Conservation (phyloP, 129 eudicot species). For the Gnaphalium uliginosum region DNA sequence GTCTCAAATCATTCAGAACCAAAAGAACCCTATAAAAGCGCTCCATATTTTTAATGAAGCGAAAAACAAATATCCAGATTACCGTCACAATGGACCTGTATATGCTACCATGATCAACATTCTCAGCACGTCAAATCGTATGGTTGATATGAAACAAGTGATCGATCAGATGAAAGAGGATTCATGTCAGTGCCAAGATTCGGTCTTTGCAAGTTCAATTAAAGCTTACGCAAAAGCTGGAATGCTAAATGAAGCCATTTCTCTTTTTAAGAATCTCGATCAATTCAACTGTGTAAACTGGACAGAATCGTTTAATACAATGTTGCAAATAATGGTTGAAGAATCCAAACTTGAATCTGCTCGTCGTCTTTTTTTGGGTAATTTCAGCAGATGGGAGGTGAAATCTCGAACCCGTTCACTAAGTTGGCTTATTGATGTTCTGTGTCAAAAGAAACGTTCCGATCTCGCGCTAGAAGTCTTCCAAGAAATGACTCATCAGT, state of each 20-base stretch:
- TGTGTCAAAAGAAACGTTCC: conserved; percentile 62
- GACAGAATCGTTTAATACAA: conserved; percentile 76
- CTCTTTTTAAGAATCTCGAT: conserved; percentile 62
- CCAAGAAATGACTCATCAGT: conserved; percentile 65
- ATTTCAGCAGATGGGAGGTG: conserved; percentile 69
- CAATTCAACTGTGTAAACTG: conserved; percentile 79
- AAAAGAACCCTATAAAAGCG: conserved; percentile 77
- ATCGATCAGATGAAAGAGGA: conserved; percentile 74
- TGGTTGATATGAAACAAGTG: conserved; percentile 69
- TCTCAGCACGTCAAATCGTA: conserved; percentile 58
- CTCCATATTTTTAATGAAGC: conserved; percentile 75
- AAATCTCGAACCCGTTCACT: conserved; percentile 57
- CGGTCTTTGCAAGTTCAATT: conserved; percentile 56
- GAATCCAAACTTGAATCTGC: conserved; percentile 63
- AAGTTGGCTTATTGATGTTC: conserved; percentile 66
- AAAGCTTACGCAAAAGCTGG: conserved; percentile 68
- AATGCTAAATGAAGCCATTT: conserved; percentile 68
- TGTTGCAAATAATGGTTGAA: conserved; percentile 68
- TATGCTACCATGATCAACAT: conserved; percentile 84
- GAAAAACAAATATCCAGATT: conserved; percentile 58
- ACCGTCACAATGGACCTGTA: conserved; percentile 82
- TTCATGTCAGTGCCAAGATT: conserved; percentile 81
- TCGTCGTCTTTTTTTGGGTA: conserved; percentile 54
- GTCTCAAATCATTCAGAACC: conserved; percentile 61
- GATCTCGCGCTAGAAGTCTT: conserved; percentile 78